A percentile compares a stretch with the other conserved stretches of the same genome.
These are phyloP conservation scores for Fusarium lateritium DNA, from an alignment of 2,329 filamentous ascomycete genomes.

Conservation along the genomic window DNA sequence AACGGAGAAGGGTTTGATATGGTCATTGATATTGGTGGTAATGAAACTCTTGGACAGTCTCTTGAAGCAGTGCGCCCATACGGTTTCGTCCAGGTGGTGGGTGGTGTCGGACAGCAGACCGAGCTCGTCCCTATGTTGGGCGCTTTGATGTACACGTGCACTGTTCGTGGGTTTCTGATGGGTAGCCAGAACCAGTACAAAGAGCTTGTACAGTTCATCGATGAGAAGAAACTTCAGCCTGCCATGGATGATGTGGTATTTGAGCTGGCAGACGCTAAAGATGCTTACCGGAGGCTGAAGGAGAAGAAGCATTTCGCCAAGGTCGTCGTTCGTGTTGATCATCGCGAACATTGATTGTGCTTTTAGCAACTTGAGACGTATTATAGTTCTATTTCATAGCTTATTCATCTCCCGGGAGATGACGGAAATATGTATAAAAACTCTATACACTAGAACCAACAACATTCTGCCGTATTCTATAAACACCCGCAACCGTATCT, in stretches of 20 bases:
- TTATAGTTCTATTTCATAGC: no score
- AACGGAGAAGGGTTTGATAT: constrained; percentile 70
- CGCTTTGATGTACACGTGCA: constrained; percentile 47
- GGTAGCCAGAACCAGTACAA: constrained; percentile 49
- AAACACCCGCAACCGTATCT: no score
- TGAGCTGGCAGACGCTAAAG: constrained; percentile 50
- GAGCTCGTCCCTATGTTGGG: constrained; percentile 46
- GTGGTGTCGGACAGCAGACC: constrained; percentile 47
- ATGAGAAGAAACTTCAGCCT: constrained; percentile 51
- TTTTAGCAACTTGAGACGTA: background rate
- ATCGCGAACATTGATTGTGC: background rate
- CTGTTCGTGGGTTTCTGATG: constrained; percentile 50
- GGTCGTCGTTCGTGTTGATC: constrained; percentile 51
- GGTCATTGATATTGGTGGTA: constrained; percentile 76
- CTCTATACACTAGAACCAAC: no score
- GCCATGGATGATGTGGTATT: constrained; percentile 53
- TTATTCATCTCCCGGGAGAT: no score
- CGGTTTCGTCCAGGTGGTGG: constrained; percentile 54
- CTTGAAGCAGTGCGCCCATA: constrained; percentile 63
- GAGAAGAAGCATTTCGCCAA: constrained; percentile 57
- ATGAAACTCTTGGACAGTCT: constrained; percentile 70
- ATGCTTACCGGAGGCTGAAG: constrained; percentile 52
- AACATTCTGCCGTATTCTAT: no score
- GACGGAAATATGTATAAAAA: no score
- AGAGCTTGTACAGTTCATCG: constrained; percentile 52